These are phyloP conservation scores for Euphorbia lathyris DNA, from an alignment of 345 rosid genomes.

Conservation along the genomic window DNA sequence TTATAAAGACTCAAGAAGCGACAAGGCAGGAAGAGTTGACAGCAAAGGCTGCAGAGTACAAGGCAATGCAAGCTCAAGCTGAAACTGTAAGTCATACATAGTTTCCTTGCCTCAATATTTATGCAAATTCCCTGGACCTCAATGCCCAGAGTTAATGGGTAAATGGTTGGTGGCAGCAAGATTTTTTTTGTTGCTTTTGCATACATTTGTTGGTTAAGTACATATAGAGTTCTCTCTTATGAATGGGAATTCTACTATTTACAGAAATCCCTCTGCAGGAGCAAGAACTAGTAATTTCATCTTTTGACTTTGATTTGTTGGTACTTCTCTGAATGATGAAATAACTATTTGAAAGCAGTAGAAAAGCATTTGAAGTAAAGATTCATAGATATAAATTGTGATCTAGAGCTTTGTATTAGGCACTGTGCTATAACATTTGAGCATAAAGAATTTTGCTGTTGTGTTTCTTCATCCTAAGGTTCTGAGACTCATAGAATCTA, in stretches of 20 bases:
- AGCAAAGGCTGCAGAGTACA: conserved; percentile 69
- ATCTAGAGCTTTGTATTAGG: conserved; percentile 1
- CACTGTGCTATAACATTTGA: background rate
- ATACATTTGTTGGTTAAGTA: background rate
- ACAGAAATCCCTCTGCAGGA: background rate
- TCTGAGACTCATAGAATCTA: background rate
- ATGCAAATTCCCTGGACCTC: background rate
- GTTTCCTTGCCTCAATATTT: background rate
- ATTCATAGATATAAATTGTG: background rate
- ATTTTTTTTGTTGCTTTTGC: background rate
- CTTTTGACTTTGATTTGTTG: background rate
- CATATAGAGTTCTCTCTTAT: background rate
- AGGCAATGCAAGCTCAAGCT: conserved; percentile 84
- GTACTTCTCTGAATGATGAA: background rate
- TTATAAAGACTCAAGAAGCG: conserved; percentile 71
- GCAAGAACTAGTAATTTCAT: background rate
- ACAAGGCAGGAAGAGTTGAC: conserved; percentile 66
- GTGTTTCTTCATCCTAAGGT: conserved; percentile 5
- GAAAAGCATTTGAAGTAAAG: background rate
- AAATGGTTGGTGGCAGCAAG: background rate
- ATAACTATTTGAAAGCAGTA: background rate
- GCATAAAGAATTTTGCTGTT: background rate
- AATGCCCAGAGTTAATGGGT: background rate
- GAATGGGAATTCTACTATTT: background rate
- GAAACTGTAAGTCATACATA: conserved; percentile 59